Base-by-base conservation (phyloP, 164 flowering plant genomes). In the Vitis vinifera region DNA sequence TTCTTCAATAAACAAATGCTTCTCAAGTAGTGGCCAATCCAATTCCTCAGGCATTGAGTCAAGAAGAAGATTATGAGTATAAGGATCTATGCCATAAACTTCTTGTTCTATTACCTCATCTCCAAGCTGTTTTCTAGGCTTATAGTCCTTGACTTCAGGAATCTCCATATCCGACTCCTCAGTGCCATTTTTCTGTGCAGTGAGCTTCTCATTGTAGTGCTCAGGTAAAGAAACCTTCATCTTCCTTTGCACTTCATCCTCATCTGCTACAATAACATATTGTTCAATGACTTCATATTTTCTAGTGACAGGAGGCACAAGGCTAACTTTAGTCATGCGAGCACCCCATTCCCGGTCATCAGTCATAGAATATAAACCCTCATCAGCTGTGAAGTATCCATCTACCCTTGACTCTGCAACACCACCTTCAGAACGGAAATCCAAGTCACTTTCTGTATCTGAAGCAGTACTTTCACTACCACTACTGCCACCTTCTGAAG, bases 311-410 rank as follows among this genome's bases (percentile, higher is more conserved):
- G 99, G 99, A 79, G 99, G 99, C 61, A 96, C 99, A 63, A 96
- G 91, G 80, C 98, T 84, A 50, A 91, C 91, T 81, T 96, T 93
- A 29, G 99, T 96, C 99, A 96, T 96, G 27, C 99, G 99, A 71
- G 98, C 98, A 80, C 99, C 99, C 99, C 99, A 96, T 76, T 96
- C 99, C 47, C 99, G 98, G 10, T 91, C 99, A 61, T 91, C 97
- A 55, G 83, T 71, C 52, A 75, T 71, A 55, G 86, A 77, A 69
- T 89, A 92, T n/a, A 87, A 75, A 65, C 85, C 70, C 55, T 88
- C 96, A 65, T 91, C 90, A 51, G 52, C 76, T 13, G 63, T 63
- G 47, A 78, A 73, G 62, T 76, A 76, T 49, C 78, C 79, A 65
- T 83, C 87, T 55, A 70, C 79, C 72, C 81, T 83, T 52, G 83